These are phyloP conservation scores for Chiua virens DNA, from an alignment of 768 basidiomycete genomes.

Conservation along the genomic window DNA sequence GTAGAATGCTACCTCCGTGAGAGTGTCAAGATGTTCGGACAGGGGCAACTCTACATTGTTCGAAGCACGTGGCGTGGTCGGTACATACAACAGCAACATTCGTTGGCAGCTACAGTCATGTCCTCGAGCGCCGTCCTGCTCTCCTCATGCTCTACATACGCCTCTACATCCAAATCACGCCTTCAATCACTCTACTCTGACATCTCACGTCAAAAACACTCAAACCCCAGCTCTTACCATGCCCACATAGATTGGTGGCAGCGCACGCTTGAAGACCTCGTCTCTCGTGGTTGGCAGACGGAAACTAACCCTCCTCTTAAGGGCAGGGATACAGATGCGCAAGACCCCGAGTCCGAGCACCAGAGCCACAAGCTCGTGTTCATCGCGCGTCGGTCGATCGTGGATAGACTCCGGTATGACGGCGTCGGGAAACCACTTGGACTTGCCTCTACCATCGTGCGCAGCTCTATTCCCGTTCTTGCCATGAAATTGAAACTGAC, in stretches of 20 bases:
- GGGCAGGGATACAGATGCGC: slow-evolving; percentile 6
- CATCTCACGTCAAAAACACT: slow-evolving; percentile 76
- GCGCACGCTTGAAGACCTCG: slow-evolving; percentile 57
- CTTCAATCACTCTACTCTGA: slow-evolving; percentile 87
- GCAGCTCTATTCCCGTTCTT: slow-evolving; percentile 30
- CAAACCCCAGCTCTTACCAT: slow-evolving; percentile 80
- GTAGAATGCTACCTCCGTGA: too few species aligned
- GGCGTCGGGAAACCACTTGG: slow-evolving; percentile 77
- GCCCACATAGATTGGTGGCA: slow-evolving; percentile 91
- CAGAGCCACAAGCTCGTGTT: slow-evolving; percentile 58
- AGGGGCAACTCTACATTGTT: too few species aligned
- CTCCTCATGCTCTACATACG: slow-evolving; percentile 27
- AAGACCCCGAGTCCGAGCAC: slow-evolving; percentile 9
- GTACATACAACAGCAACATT: background rate
- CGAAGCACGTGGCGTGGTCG: slow-evolving; percentile 17
- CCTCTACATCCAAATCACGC: slow-evolving; percentile 41
- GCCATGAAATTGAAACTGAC: slow-evolving; percentile 18
- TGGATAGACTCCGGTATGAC: slow-evolving; percentile 62
- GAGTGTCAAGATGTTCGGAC: too few species aligned
- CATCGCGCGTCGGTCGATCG: slow-evolving; percentile 49
- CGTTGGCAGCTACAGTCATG: slow-evolving; percentile 14
- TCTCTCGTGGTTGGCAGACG: slow-evolving; percentile 56
- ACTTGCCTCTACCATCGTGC: slow-evolving; percentile 70
- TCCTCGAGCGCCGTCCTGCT: slow-evolving; percentile 15
- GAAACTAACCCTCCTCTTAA: slow-evolving; percentile 12